Percentiles rank a stretch among this genome's conserved stretches.
Conservation (phyloP, 495 filamentous ascomycete species). For the Clavariopsis aquatica region DNA sequence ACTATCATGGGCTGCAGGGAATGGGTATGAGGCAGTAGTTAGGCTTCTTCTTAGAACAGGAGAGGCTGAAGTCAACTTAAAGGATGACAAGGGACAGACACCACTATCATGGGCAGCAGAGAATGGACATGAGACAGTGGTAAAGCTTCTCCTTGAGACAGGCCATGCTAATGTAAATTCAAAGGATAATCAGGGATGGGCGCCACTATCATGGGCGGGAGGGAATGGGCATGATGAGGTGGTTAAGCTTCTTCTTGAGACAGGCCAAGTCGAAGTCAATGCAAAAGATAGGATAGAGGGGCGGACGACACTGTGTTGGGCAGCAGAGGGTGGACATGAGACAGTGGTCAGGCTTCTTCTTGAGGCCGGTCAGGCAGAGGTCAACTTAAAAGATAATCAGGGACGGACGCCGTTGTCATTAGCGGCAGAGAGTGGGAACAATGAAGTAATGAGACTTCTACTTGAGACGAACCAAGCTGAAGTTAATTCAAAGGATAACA, state of each 20-base stretch:
- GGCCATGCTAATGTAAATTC: constrained; percentile 1
- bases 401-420: constrained; percentile 10
- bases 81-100: background rate
- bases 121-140: constrained; percentile 5
- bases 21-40: background rate
- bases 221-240: too few species aligned
- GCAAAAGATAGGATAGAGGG: background rate
- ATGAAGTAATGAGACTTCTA: constrained; percentile 10
- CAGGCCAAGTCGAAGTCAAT: background rate
- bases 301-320: constrained; percentile 7
- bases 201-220: too few species aligned
- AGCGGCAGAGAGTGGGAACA: constrained; percentile 5
- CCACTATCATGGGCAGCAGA: constrained; percentile 1
- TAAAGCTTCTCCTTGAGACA: constrained; percentile 10
- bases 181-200: background rate
- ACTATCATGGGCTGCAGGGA: background rate
- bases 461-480: constrained; percentile 5
- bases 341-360: constrained; percentile 4
- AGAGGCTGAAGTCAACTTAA: background rate
- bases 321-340: constrained; percentile 4
- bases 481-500: background rate
- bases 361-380: background rate
- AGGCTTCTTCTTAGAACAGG: background rate
- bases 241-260: too few species aligned
- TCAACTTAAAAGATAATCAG: constrained; percentile 2